Percentiles rank a stretch among this genome's conserved stretches.
Conservation (phyloP, 495 filamentous ascomycete genomes). For the Talaromyces wortmannii region DNA sequence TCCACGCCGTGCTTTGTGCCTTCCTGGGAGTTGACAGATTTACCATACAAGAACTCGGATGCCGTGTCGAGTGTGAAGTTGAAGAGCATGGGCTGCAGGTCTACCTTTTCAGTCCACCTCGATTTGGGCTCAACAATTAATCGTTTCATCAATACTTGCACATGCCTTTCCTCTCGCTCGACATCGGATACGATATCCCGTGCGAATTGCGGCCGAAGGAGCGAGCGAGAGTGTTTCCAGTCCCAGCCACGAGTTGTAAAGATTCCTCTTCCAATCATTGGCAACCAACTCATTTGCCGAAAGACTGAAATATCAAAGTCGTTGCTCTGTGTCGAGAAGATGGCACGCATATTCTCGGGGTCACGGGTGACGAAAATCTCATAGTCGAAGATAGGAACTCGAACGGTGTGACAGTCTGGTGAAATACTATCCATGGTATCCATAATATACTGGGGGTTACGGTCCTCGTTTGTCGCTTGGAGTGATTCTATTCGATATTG, state of each 20-base stretch:
- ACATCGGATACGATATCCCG: slow-evolving; percentile 6
- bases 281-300: slow-evolving; percentile 11
- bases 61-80: slow-evolving; percentile 43
- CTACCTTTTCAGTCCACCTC: slow-evolving; percentile 16
- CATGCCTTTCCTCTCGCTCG: slow-evolving; percentile 16
- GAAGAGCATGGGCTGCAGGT: slow-evolving; percentile 46
- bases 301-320: slow-evolving; percentile 48
- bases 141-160: slow-evolving; percentile 16
- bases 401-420: slow-evolving; percentile 3
- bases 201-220: slow-evolving; percentile 38
- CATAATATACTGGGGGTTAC: slow-evolving; percentile 5
- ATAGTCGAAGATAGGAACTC: slow-evolving; percentile 6
- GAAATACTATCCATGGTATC: slow-evolving; percentile 5
- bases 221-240: slow-evolving; percentile 46
- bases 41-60: slow-evolving; percentile 41
- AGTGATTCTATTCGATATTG: neutral
- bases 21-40: slow-evolving; percentile 15
- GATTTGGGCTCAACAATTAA: slow-evolving; percentile 29
- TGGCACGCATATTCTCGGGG: slow-evolving; percentile 62
- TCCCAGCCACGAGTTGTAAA: slow-evolving; percentile 45
- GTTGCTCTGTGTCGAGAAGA: slow-evolving; percentile 65
- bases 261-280: slow-evolving; percentile 45
- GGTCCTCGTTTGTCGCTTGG: slow-evolving; percentile 4
- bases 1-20: slow-evolving; percentile 1
- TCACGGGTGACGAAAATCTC: slow-evolving; percentile 51